phyloP scores from a whole-genome alignment of 768 basidiomycete genomes.

The Strobilomyces echinocephalus region DNA sequence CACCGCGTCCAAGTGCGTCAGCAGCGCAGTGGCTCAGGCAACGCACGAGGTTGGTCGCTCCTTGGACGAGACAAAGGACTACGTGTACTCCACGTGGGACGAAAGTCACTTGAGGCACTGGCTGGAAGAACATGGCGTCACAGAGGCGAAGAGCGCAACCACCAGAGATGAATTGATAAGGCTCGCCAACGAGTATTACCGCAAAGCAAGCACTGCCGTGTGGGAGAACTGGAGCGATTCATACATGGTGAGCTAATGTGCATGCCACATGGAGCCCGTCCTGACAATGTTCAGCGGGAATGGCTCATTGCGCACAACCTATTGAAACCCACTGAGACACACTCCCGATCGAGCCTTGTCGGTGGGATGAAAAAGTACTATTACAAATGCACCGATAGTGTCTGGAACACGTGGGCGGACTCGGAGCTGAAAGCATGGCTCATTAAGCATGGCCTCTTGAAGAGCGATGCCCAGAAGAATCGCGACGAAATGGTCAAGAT shows the following conservation, averaged over 20 bases:
- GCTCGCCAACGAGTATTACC: constrained; percentile 68
- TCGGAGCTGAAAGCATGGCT: constrained; percentile 77
- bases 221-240: constrained; percentile 88
- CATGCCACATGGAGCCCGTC: not conserved
- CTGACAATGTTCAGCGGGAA: constrained; percentile 45
- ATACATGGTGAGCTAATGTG: constrained; percentile 54
- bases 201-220: constrained; percentile 52
- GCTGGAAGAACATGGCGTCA: constrained; percentile 68
- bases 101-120: constrained; percentile 68
- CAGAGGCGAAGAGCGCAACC: constrained; percentile 51
- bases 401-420: constrained; percentile 72
- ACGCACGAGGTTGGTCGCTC: constrained; percentile 45
- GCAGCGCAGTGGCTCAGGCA: constrained; percentile 46
- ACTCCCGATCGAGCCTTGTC: constrained; percentile 50
- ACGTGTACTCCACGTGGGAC: constrained; percentile 86
- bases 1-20: constrained; percentile 37
- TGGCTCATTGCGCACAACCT: constrained; percentile 83
- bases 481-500: constrained; percentile 77
- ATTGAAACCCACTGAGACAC: constrained; percentile 54
- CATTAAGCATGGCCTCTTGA: constrained; percentile 65
- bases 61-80: constrained; percentile 77
- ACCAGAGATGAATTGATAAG: constrained; percentile 63
- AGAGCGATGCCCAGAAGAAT: constrained; percentile 58
- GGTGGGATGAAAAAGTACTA: constrained; percentile 76
- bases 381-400: constrained; percentile 50